Conservation (phyloP, 2,329 filamentous ascomycete species). For the Alternaria consortialis region DNA sequence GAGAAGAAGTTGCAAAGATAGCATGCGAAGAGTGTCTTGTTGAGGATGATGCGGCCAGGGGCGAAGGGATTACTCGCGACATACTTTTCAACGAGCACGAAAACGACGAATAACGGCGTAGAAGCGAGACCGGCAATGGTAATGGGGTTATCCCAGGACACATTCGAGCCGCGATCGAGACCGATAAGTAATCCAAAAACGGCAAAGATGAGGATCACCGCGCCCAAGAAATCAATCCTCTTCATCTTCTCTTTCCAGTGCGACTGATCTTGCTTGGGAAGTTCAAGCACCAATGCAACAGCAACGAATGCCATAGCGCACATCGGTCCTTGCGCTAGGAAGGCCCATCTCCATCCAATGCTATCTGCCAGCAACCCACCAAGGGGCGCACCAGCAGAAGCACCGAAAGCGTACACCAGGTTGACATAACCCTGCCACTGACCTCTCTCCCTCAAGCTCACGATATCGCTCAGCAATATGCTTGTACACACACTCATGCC, state of each 20-base stretch:
- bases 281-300: conserved; percentile 69
- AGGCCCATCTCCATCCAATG: conserved; percentile 81
- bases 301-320: conserved; percentile 71
- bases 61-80: conserved; percentile 77
- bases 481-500: conserved; percentile 75
- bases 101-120: conserved; percentile 70
- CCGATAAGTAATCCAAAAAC: conserved; percentile 73
- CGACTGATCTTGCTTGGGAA: conserved; percentile 66
- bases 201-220: conserved; percentile 70
- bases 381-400: conserved; percentile 71
- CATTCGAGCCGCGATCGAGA: conserved; percentile 77
- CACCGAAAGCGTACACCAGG: conserved; percentile 74
- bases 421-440: conserved; percentile 80
- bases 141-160: conserved; percentile 69
- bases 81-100: conserved; percentile 73
- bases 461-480: conserved; percentile 75
- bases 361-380: conserved; percentile 76
- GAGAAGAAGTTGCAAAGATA: conserved; percentile 78
- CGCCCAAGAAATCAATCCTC: conserved; percentile 78
- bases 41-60: conserved; percentile 76
- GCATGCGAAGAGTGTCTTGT: conserved; percentile 70
- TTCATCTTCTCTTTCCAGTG: conserved; percentile 72
- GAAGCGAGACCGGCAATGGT: conserved; percentile 67
- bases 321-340: conserved; percentile 74
- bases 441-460: conserved; percentile 73